phyloP scores from a whole-genome alignment of 176 grass and related monocot genomes.

The Aechmea fasciata region DNA sequence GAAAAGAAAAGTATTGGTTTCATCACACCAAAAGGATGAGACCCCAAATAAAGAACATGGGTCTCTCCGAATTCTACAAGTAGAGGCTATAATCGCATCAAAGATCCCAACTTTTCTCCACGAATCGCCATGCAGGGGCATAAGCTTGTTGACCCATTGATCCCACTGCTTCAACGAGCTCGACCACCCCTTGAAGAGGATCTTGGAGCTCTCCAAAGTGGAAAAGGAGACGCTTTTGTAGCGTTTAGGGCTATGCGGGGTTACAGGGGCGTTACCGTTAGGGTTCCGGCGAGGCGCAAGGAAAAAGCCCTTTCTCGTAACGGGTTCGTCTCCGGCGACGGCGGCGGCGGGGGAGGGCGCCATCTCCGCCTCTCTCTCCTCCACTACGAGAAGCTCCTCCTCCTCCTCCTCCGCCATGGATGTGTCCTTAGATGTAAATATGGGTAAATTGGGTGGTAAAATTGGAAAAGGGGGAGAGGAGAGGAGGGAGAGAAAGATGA shows the following conservation, averaged over 20 bases:
- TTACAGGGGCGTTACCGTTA: neutral
- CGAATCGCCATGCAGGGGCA: conserved; percentile 31
- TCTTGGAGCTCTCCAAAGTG: conserved; percentile 34
- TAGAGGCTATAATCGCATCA: conserved; percentile 55
- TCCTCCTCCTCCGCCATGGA: conserved; percentile 3
- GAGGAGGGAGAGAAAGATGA: neutral
- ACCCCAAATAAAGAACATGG: conserved; percentile 35
- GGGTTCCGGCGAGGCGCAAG: conserved; percentile 13
- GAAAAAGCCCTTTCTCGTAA: conserved; percentile 31
- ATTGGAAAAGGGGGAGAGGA: neutral
- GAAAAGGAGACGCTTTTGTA: conserved; percentile 15
- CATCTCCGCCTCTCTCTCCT: conserved; percentile 2
- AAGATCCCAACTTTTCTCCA: conserved; percentile 64
- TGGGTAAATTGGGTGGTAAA: neutral
- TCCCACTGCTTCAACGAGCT: conserved; percentile 60
- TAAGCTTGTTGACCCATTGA: conserved; percentile 71
- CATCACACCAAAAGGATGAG: conserved; percentile 53
- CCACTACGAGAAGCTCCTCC: conserved; percentile 9
- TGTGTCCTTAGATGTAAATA: neutral
- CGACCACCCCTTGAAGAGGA: conserved; percentile 68
- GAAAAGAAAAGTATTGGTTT: conserved; percentile 61
- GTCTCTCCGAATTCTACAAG: conserved; percentile 52
- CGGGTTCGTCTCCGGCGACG: neutral
- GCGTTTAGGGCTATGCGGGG: conserved; percentile 10
- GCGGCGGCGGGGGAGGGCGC: neutral